A percentile compares a stretch with the other conserved stretches of the same genome.
Evolutionary conservation across 768 basidiomycete species (phyloP).

Genomic region (Termitomyces sp.): DNA sequence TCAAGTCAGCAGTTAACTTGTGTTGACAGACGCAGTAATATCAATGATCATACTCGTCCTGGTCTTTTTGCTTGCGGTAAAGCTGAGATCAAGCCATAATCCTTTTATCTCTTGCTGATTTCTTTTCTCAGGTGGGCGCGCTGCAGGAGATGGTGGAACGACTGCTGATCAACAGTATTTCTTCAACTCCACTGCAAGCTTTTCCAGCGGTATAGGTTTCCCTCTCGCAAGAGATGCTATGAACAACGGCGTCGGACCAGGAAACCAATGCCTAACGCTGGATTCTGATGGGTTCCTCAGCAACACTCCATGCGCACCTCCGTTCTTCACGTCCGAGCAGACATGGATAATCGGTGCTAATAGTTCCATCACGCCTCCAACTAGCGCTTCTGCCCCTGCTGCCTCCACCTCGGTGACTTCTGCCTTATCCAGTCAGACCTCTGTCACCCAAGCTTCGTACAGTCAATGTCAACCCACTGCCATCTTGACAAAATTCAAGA

Average conservation of each 20-base stretch:
- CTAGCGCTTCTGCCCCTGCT: neutral
- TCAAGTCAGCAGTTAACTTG: constrained; percentile 27
- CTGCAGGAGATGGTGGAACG: constrained; percentile 24
- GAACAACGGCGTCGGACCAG: constrained; percentile 20
- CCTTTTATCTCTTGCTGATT: neutral
- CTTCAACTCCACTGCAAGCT: constrained; percentile 19
- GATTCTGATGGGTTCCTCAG: constrained; percentile 23
- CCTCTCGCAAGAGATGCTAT: constrained; percentile 19
- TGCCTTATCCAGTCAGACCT: neutral
- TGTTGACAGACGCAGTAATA: constrained; percentile 22
- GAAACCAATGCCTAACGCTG: constrained; percentile 22
- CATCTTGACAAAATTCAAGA: neutral
- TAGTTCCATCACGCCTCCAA: neutral
- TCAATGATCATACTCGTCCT: constrained; percentile 22
- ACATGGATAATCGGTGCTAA: constrained; percentile 19
- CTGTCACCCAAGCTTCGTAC: too few relatives aligned
- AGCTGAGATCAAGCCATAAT: neutral
- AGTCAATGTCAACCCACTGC: neutral
- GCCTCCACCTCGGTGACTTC: neutral
- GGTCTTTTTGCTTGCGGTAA: constrained; percentile 25
- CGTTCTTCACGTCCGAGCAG: constrained; percentile 22
- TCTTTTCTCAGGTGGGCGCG: constrained; percentile 20
- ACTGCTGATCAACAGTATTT: constrained; percentile 24
- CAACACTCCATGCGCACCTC: constrained; percentile 23
- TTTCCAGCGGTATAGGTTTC: constrained; percentile 16